A percentile compares a stretch with the other conserved stretches of the same genome.
These are phyloP conservation scores for Delonix regia DNA, from an alignment of 306 rosid species.

Conservation along the genomic window DNA sequence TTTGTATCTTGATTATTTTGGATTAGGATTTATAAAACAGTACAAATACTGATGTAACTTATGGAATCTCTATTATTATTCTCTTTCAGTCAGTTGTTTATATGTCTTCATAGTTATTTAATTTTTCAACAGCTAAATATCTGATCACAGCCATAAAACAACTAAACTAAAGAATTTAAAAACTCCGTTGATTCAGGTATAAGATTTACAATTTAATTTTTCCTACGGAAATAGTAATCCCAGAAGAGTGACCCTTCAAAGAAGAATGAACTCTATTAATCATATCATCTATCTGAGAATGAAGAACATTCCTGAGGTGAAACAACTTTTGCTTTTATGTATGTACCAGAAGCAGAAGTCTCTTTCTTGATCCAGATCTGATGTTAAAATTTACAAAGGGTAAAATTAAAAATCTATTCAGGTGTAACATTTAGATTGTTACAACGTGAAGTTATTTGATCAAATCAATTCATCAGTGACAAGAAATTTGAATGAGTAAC, in stretches of 20 bases:
- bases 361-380: neutral
- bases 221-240: neutral
- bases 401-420: neutral
- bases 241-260: neutral
- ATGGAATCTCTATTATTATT: neutral
- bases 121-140: neutral
- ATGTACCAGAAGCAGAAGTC: neutral
- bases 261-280: neutral
- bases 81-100: neutral
- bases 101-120: neutral
- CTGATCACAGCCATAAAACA: neutral
- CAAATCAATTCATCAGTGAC: neutral
- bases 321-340: neutral
- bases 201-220: neutral
- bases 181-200: neutral
- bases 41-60: neutral
- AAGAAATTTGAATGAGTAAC: neutral
- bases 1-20: neutral
- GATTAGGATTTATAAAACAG: neutral
- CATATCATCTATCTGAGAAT: neutral
- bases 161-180: neutral
- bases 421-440: neutral
- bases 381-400: neutral
- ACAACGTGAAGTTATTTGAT: constrained; percentile 9
- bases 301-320: neutral